phyloP scores from a whole-genome alignment of 2,329 filamentous ascomycete species.

The Diaporthe sp. region DNA sequence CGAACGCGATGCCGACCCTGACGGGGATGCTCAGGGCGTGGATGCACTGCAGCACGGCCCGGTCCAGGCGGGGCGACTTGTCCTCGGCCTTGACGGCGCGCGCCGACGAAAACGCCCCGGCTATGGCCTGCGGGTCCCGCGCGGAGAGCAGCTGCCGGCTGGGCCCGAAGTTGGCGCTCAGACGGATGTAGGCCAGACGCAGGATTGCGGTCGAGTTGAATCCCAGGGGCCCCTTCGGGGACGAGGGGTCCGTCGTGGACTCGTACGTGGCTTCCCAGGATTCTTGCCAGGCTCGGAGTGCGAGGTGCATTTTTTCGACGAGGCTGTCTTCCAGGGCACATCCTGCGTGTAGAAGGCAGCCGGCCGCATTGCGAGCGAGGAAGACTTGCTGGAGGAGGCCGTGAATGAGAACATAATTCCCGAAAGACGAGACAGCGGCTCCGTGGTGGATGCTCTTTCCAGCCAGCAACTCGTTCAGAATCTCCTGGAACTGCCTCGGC shows the following conservation, averaged over 20 bases:
- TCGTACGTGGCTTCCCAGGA: slow-evolving; percentile 66
- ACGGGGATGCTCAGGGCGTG: slow-evolving; percentile 68
- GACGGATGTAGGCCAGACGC: slow-evolving; percentile 48
- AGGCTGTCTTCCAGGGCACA: not conserved
- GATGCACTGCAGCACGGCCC: slow-evolving; percentile 65
- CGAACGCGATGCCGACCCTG: slow-evolving; percentile 65
- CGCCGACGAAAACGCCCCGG: not conserved
- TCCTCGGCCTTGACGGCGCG: slow-evolving; percentile 46
- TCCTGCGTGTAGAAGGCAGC: not conserved
- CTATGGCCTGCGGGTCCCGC: slow-evolving; percentile 34
- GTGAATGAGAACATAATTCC: slow-evolving; percentile 9
- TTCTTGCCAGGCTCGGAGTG: slow-evolving; percentile 64
- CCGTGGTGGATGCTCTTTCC: not conserved
- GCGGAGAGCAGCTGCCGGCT: slow-evolving; percentile 57
- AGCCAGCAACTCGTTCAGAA: not conserved
- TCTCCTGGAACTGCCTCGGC: not conserved
- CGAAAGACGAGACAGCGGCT: not conserved
- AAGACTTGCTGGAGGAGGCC: not conserved
- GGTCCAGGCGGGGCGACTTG: slow-evolving; percentile 60
- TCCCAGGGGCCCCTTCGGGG: slow-evolving; percentile 64
- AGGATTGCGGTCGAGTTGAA: slow-evolving; percentile 59
- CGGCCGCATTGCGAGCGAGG: not conserved
- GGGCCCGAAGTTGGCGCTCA: slow-evolving; percentile 41
- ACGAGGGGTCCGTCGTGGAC: slow-evolving; percentile 66
- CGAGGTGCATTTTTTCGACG: slow-evolving; percentile 56